These are phyloP conservation scores for Punica granatum DNA, from an alignment of 345 rosid genomes.

Conservation along the genomic window DNA sequence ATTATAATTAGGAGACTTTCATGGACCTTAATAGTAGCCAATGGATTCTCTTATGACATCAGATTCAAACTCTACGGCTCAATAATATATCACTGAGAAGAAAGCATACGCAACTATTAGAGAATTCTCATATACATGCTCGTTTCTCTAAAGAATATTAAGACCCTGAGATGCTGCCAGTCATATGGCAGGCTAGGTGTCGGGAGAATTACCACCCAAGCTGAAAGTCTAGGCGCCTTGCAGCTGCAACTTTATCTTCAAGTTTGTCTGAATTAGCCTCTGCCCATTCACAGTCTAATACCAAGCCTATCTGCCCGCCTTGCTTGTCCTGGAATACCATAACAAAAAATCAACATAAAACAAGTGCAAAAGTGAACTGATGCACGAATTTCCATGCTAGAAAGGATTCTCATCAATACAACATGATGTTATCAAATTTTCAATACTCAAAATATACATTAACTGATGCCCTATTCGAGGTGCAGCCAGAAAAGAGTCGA, in stretches of 20 bases:
- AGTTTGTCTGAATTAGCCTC: constrained; percentile 52
- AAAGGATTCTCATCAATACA: not conserved
- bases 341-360: not conserved
- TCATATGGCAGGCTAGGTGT: not conserved
- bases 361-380: not conserved
- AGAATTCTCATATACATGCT: not conserved
- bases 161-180: not conserved
- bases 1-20: not conserved
- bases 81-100: not conserved
- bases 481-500: not conserved
- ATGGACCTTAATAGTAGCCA: not conserved
- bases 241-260: constrained; percentile 59
- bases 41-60: not conserved
- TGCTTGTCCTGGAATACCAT: constrained; percentile 43
- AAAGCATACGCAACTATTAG: not conserved
- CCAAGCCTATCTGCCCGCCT: constrained; percentile 75
- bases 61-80: not conserved
- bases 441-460: not conserved
- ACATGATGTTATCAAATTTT: not conserved
- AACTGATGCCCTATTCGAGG: not conserved
- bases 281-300: constrained; percentile 66
- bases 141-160: not conserved
- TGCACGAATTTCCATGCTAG: not conserved
- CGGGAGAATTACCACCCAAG: constrained; percentile 62
- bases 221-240: constrained; percentile 75